Percentiles rank a stretch among this genome's conserved stretches.
These are phyloP conservation scores for Corymbia calophylla DNA, from an alignment of 441 rosid species.

Conservation along the genomic window DNA sequence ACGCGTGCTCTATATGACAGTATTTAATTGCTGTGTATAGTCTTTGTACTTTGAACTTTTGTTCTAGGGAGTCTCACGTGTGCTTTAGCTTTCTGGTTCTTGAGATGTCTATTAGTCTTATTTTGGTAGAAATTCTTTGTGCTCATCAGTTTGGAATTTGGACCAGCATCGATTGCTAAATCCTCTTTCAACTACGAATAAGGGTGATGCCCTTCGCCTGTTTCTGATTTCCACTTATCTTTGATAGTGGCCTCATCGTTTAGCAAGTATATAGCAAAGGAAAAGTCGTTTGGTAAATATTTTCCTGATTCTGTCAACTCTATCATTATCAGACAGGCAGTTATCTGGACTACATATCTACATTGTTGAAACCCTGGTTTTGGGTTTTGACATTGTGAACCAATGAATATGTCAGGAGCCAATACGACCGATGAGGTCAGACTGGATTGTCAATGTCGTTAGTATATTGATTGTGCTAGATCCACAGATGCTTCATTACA, in stretches of 20 bases:
- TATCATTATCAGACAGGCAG: not conserved
- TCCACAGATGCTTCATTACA: not conserved
- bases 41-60: not conserved
- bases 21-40: not conserved
- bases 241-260: not conserved
- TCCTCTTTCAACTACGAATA: not conserved
- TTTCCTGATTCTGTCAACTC: not conserved
- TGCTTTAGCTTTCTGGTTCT: not conserved
- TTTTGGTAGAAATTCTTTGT: not conserved
- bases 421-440: not conserved
- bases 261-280: not conserved
- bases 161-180: not conserved
- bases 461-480: not conserved
- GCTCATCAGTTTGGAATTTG: not conserved
- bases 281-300: not conserved
- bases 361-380: not conserved
- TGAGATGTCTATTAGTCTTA: not conserved
- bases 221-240: not conserved
- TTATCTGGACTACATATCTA: not conserved
- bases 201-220: not conserved
- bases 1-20: not conserved
- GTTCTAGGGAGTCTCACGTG: not conserved
- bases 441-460: not conserved
- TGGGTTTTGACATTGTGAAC: not conserved
- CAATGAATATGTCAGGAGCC: not conserved